Percentiles rank a stretch among this genome's conserved stretches.
Conservation (phyloP, 371 early-diverging fungal genomes). For the Rhizopus microsporus region DNA sequence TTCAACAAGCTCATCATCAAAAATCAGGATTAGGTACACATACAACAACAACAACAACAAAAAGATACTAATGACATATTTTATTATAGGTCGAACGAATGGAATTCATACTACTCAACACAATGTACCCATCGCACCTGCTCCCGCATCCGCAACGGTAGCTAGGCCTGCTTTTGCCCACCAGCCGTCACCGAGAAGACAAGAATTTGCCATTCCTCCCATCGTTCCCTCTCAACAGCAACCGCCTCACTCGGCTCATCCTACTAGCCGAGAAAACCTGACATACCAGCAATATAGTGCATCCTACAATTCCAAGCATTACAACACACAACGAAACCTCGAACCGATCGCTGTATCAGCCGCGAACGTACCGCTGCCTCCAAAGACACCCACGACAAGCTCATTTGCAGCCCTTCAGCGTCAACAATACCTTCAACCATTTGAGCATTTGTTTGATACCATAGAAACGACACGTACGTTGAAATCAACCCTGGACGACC, state of each 20-base stretch:
- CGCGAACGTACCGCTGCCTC: slow-evolving; percentile 23
- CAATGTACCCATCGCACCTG: slow-evolving; percentile 13
- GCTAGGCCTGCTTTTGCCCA: slow-evolving; percentile 28
- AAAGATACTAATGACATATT: neutral
- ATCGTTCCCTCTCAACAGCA: slow-evolving; percentile 56
- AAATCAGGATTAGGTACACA: slow-evolving; percentile 11
- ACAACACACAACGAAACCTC: slow-evolving; percentile 5
- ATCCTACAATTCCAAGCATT: slow-evolving; percentile 2
- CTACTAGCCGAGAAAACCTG: slow-evolving; percentile 16
- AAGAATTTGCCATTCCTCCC: slow-evolving; percentile 53
- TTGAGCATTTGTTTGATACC: slow-evolving; percentile 63
- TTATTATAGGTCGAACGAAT: slow-evolving; percentile 5
- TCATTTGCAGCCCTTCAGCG: slow-evolving; percentile 40
- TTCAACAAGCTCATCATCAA: slow-evolving; percentile 16
- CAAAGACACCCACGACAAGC: slow-evolving; percentile 36
- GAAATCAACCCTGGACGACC: slow-evolving; percentile 71
- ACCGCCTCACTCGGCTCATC: slow-evolving; percentile 35
- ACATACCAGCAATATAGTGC: slow-evolving; percentile 21
- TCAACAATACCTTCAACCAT: slow-evolving; percentile 57
- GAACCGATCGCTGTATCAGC: slow-evolving; percentile 23
- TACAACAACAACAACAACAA: slow-evolving; percentile 16
- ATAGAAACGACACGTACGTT: slow-evolving; percentile 63
- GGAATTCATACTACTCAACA: slow-evolving; percentile 4
- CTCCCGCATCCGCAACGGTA: slow-evolving; percentile 14
- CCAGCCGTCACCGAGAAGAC: slow-evolving; percentile 27